These are phyloP conservation scores for Wickerhamomyces subpelliculosus DNA, from an alignment of 805 yeast genomes.

Conservation along the genomic window DNA sequence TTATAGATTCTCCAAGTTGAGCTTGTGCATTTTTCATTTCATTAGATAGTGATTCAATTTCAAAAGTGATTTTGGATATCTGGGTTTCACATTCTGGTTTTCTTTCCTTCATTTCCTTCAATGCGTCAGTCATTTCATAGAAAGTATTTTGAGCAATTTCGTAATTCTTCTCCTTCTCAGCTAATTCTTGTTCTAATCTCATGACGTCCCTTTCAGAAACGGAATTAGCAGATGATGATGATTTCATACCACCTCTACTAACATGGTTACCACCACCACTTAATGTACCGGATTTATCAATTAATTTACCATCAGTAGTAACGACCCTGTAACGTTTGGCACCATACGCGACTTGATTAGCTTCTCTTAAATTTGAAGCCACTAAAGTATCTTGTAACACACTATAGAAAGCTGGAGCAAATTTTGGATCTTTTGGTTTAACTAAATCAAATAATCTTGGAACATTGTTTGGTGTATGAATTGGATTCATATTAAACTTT, in stretches of 20 bases:
- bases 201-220: slow-evolving; percentile 51
- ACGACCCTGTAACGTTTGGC: slow-evolving; percentile 79
- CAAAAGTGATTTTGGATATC: slow-evolving; percentile 53
- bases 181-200: slow-evolving; percentile 44
- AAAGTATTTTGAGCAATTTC: slow-evolving; percentile 42
- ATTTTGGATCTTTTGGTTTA: slow-evolving; percentile 55
- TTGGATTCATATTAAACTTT: slow-evolving; percentile 47
- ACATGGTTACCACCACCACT: slow-evolving; percentile 87
- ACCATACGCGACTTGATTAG: slow-evolving; percentile 85
- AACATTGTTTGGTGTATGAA: slow-evolving; percentile 66
- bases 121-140: slow-evolving; percentile 51
- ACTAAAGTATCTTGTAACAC: slow-evolving; percentile 85
- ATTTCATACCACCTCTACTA: slow-evolving; percentile 71
- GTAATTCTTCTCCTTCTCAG: slow-evolving; percentile 46
- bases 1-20: slow-evolving; percentile 32
- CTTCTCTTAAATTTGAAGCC: slow-evolving; percentile 69
- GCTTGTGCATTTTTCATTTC: slow-evolving; percentile 44
- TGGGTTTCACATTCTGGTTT: slow-evolving; percentile 63
- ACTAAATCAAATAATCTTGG: slow-evolving; percentile 85
- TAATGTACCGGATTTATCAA: slow-evolving; percentile 91
- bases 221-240: slow-evolving; percentile 30
- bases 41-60: slow-evolving; percentile 50
- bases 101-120: slow-evolving; percentile 53
- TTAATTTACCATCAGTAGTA: slow-evolving; percentile 84
- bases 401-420: slow-evolving; percentile 84